phyloP scores from a whole-genome alignment of 768 basidiomycete species.

The Xerocomellus intermedius region DNA sequence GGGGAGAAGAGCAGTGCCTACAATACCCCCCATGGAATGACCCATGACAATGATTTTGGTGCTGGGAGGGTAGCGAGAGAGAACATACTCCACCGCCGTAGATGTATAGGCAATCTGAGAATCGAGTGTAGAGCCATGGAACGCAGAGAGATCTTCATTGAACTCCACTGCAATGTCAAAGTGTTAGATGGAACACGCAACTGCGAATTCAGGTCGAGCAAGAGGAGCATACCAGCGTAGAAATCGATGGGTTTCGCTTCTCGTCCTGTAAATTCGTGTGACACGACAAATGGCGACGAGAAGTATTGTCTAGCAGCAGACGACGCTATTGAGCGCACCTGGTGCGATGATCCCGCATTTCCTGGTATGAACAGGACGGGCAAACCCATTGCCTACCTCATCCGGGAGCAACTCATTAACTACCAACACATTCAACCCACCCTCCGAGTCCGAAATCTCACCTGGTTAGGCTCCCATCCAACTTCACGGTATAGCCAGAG shows the following conservation, averaged over 20 bases:
- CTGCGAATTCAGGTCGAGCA: neutral
- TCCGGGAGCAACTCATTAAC: conserved; percentile 2
- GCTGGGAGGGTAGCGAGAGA: conserved; percentile 65
- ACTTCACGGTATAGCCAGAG: conserved; percentile 91
- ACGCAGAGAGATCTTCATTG: conserved; percentile 95
- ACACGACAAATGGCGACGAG: conserved; percentile 53
- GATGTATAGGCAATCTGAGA: conserved; percentile 77
- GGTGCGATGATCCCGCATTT: conserved; percentile 92
- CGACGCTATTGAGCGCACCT: conserved; percentile 93
- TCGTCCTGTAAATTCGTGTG: conserved; percentile 50
- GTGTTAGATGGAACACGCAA: neutral
- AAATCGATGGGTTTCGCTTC: conserved; percentile 68
- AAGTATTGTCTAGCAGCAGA: conserved; percentile 84
- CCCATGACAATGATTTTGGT: conserved; percentile 77
- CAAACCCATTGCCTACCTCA: conserved; percentile 43
- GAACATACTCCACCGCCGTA: conserved; percentile 71
- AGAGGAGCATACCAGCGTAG: conserved; percentile 64
- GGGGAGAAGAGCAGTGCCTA: conserved; percentile 77
- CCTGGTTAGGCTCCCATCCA: conserved; percentile 73
- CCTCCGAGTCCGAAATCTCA: conserved; percentile 25
- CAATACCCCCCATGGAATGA: conserved; percentile 97
- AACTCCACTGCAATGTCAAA: conserved; percentile 62
- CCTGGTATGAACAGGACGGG: conserved; percentile 98
- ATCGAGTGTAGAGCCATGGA: conserved; percentile 86
- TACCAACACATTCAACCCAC: conserved; percentile 1